These are phyloP conservation scores for Xylaria sp. DNA, from an alignment of 2,329 filamentous ascomycete genomes.

Conservation along the genomic window DNA sequence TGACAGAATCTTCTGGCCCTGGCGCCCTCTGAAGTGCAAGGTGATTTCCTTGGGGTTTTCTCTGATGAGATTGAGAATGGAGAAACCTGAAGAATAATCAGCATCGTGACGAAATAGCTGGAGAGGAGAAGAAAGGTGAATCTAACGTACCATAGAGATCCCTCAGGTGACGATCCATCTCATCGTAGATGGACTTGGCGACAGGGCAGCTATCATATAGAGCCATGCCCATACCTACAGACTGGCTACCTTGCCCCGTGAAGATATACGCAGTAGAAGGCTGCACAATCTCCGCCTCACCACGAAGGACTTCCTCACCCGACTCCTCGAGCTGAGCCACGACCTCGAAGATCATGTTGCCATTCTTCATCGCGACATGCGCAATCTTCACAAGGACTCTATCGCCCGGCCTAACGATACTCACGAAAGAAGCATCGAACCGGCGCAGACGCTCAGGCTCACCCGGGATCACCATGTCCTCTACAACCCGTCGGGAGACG, in stretches of 20 bases:
- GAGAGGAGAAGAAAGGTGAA: not conserved
- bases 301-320: slow-evolving; percentile 92
- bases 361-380: slow-evolving; percentile 95
- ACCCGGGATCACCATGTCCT: slow-evolving; percentile 99
- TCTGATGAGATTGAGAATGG: slow-evolving; percentile 97
- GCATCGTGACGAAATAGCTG: not conserved
- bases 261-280: slow-evolving; percentile 97
- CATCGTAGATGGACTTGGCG: slow-evolving; percentile 96
- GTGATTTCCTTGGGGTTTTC: slow-evolving; percentile 99
- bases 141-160: slow-evolving; percentile 85
- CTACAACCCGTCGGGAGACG: slow-evolving; percentile 89
- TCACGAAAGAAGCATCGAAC: slow-evolving; percentile 93
- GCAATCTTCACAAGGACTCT: slow-evolving; percentile 92
- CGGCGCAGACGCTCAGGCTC: slow-evolving; percentile 95
- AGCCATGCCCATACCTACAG: slow-evolving; percentile 99
- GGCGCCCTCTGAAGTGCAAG: slow-evolving; percentile 94
- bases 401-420: slow-evolving; percentile 97
- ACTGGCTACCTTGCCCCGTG: slow-evolving; percentile 96
- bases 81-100: slow-evolving; percentile 67
- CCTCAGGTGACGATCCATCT: slow-evolving; percentile 95
- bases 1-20: slow-evolving; percentile 93
- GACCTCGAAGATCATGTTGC: slow-evolving; percentile 99
- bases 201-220: slow-evolving; percentile 91
- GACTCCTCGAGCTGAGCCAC: slow-evolving; percentile 94
- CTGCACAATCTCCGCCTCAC: slow-evolving; percentile 96